phyloP scores from a whole-genome alignment of 805 yeast species.

The Nematodospora valgi region DNA sequence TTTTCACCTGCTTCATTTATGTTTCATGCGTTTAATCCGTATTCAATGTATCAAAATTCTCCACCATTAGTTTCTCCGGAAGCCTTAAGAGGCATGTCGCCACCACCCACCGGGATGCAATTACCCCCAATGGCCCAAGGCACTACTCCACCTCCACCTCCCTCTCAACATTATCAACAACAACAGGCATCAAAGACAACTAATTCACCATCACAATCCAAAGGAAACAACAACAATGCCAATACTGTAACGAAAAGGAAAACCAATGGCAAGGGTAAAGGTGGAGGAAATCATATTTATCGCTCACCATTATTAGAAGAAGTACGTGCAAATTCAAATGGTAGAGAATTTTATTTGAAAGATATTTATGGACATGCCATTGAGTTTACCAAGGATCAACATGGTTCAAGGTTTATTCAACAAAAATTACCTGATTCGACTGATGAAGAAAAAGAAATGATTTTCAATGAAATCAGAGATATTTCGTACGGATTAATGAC shows the following conservation, averaged over 20 bases:
- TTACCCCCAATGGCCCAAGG: constrained; percentile 3
- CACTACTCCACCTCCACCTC: constrained; percentile 11
- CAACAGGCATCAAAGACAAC: not conserved
- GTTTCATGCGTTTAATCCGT: constrained; percentile 51
- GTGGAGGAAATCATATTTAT: constrained; percentile 47
- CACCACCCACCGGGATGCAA: constrained; percentile 5
- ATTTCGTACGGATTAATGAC: constrained; percentile 78
- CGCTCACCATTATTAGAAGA: constrained; percentile 83
- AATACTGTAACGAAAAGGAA: constrained; percentile 1
- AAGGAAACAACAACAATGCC: not conserved
- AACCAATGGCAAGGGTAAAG: constrained; percentile 5
- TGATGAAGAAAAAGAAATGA: constrained; percentile 69
- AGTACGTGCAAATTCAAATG: constrained; percentile 63
- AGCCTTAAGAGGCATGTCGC: constrained; percentile 1
- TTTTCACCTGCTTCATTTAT: constrained; percentile 38
- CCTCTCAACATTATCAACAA: constrained; percentile 2
- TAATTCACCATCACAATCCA: not conserved
- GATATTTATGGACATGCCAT: constrained; percentile 84
- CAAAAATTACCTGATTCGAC: constrained; percentile 68
- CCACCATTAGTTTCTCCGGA: constrained; percentile 13
- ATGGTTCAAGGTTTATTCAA: constrained; percentile 95
- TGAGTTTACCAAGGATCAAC: constrained; percentile 93
- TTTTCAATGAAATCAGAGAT: constrained; percentile 80
- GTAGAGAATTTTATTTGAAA: constrained; percentile 57
- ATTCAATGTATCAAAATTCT: constrained; percentile 34